Percentiles rank a stretch among this genome's conserved stretches.
phyloP scores from a whole-genome alignment of 1,284 basidiomycete species.

The Sporisorium exsertum region DNA sequence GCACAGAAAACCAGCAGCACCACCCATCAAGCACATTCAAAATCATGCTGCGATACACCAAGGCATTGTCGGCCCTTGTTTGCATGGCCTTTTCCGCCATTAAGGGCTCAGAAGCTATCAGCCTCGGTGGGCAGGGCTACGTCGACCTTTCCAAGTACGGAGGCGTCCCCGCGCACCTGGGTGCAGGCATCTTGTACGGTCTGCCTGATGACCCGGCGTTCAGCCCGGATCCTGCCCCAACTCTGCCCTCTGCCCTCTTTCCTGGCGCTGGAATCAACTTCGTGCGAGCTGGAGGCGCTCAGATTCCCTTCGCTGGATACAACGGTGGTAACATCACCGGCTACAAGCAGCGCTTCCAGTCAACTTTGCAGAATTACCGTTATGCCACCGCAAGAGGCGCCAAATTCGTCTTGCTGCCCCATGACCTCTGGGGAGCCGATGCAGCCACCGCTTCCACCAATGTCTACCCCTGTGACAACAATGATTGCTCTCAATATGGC shows the following conservation, averaged over 20 bases:
- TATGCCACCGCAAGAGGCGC: slow-evolving; percentile 5
- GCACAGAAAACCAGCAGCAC: no score
- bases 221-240: slow-evolving; percentile 3
- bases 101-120: background rate
- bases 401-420: slow-evolving; percentile 5
- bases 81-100: background rate
- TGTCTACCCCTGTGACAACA: slow-evolving; percentile 12
- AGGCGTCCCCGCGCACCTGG: background rate
- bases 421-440: slow-evolving; percentile 18
- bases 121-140: slow-evolving; percentile 4
- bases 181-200: slow-evolving; percentile 8
- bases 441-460: background rate
- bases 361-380: slow-evolving; percentile 4
- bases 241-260: background rate
- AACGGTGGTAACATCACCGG: background rate
- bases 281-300: background rate
- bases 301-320: background rate
- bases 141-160: slow-evolving; percentile 5
- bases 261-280: background rate
- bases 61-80: background rate
- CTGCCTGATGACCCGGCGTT: slow-evolving; percentile 1
- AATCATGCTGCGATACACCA: background rate
- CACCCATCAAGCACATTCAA: no score
- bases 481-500: slow-evolving; percentile 9
- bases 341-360: slow-evolving; percentile 1